Base-by-base conservation (phyloP, 352 stramenopile genomes). In the Peronospora destructor region DNA sequence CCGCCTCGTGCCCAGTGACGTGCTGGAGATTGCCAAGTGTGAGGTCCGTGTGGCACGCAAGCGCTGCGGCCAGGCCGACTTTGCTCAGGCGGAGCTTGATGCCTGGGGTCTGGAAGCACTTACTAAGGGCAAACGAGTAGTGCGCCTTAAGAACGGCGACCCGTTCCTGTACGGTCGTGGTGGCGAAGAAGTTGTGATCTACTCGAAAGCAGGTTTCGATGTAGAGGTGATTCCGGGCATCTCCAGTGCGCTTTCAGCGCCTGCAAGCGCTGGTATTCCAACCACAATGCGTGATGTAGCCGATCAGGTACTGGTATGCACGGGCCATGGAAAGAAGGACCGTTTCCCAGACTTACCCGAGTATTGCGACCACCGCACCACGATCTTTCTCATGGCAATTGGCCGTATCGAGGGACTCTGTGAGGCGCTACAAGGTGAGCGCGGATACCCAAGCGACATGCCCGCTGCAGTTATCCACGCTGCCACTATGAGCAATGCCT, bases 331-430 rank as follows among this genome's bases (percentile, higher is more conserved):
- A 53, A 85, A 93, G 53, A 79, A 97, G 45, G 86, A 93, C 50
- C 85, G 83, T 6, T 86, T 79, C 45, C 86, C 87, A 4, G 91
- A 98, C 64, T 74, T 98, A 21, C 95, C 95, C 45, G 76, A 90
- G 59, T 98, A 97, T 69, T 95, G 97, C 66, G 71, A 84, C 48
- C 85, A 98, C 68, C 90, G 96, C 58, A 98, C 95, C 17, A 88
- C 96, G 6, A 91, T 98, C 17, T 98, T 98, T 73, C 76, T 98
- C 53, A 98, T 98, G 95, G 92, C 92, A 13, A 96, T 98, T 50
- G 93, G 94, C 37, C 75, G 95, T 39, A 70, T 98, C 23, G 23
- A 26, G 4, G 23, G 4, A 6, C 23, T 26, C 23, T 26, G 23
- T 6, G 23, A 26, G 23, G 23, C 23, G 4, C 23, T 26, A 26